phyloP scores from a whole-genome alignment of 371 early-diverging fungal species.

The Basidiobolus meristosporus region DNA sequence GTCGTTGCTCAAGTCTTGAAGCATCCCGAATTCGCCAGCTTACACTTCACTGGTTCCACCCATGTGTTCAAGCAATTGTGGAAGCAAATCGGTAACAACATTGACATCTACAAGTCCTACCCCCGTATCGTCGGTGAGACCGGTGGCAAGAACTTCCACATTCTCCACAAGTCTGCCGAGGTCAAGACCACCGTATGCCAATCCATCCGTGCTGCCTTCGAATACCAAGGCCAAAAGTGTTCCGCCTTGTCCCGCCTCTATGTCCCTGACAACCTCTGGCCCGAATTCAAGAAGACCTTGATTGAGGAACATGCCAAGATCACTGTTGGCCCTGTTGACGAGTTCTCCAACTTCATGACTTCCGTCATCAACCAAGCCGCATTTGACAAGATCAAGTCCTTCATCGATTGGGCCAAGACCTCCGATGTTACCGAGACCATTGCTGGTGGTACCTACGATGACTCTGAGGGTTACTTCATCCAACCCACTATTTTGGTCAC shows the following conservation, averaged over 20 bases:
- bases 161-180: conserved; percentile 66
- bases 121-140: conserved; percentile 97
- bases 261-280: conserved; percentile 66
- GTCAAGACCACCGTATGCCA: conserved; percentile 38
- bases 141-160: conserved; percentile 97
- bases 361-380: conserved; percentile 79
- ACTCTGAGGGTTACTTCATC: conserved; percentile 76
- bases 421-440: conserved; percentile 47
- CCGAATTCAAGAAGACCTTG: conserved; percentile 49
- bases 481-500: conserved; percentile 84
- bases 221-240: conserved; percentile 96
- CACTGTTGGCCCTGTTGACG: conserved; percentile 67
- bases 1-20: conserved; percentile 50
- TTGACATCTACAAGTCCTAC: conserved; percentile 75
- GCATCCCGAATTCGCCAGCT: conserved; percentile 82
- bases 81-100: conserved; percentile 78
- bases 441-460: conserved; percentile 66
- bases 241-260: conserved; percentile 85
- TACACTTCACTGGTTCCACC: conserved; percentile 94
- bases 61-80: conserved; percentile 85
- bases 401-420: conserved; percentile 56
- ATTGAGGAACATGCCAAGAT: conserved; percentile 46
- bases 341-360: conserved; percentile 41
- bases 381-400: conserved; percentile 84
- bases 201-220: conserved; percentile 86